phyloP scores from a whole-genome alignment of 2,329 filamentous ascomycete genomes.

The Fusarium burgessii region DNA sequence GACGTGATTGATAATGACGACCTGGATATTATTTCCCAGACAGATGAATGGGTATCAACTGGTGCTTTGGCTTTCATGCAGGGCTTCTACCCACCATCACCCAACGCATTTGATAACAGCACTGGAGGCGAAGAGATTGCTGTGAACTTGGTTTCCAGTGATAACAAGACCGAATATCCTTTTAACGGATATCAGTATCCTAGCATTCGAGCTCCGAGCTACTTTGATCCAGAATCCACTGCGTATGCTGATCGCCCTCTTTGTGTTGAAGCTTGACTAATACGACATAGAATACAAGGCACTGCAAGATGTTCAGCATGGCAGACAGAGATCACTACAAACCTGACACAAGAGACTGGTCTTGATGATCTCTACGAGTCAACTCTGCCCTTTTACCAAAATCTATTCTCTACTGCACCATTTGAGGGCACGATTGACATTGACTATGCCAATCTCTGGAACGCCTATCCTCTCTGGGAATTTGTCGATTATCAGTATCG shows the following conservation, averaged over 20 bases:
- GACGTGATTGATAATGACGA: constrained; percentile 63
- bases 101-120: constrained; percentile 48
- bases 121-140: constrained; percentile 56
- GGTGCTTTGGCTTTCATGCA: constrained; percentile 84
- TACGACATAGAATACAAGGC: constrained; percentile 52
- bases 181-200: constrained; percentile 86
- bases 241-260: constrained; percentile 53
- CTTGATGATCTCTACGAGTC: constrained; percentile 45
- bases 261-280: background rate
- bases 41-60: constrained; percentile 66
- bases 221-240: constrained; percentile 58
- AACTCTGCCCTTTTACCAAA: constrained; percentile 57
- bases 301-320: constrained; percentile 55
- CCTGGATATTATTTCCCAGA: constrained; percentile 56
- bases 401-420: constrained; percentile 54
- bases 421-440: constrained; percentile 54
- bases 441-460: constrained; percentile 56
- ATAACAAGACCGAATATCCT: constrained; percentile 71
- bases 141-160: constrained; percentile 49
- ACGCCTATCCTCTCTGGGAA: constrained; percentile 67
- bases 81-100: constrained; percentile 82
- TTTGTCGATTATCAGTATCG: constrained; percentile 65
- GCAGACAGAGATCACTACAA: constrained; percentile 47
- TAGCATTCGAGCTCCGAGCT: constrained; percentile 67
- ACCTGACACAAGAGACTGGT: constrained; percentile 42